Evolutionary conservation across 805 yeast genomes (phyloP).

Genomic region (Clavispora carvajalis): DNA sequence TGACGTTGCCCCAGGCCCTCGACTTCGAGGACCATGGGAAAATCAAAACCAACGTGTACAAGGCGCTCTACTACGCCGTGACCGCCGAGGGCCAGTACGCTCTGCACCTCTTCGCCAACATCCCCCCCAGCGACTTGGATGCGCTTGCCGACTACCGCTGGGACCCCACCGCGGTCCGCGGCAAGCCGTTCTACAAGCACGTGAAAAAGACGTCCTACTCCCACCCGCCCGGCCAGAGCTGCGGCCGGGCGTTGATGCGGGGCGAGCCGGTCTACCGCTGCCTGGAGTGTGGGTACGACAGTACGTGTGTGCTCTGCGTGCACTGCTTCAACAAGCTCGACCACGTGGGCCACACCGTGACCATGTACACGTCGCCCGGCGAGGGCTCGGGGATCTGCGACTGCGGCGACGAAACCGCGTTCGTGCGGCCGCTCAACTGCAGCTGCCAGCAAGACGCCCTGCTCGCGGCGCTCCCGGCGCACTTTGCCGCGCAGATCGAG

Average conservation of each 20-base stretch:
- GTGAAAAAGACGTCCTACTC: slow-evolving; percentile 11
- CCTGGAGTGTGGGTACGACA: slow-evolving; percentile 70
- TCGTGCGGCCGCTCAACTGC: slow-evolving; percentile 51
- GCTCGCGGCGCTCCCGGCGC: slow-evolving; percentile 5
- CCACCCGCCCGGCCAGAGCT: slow-evolving; percentile 57
- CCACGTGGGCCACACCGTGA: slow-evolving; percentile 63
- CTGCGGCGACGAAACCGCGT: slow-evolving; percentile 68
- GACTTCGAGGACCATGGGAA: slow-evolving; percentile 3
- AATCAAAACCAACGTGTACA: slow-evolving; percentile 17
- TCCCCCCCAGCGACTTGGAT: neutral
- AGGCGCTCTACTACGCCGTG: slow-evolving; percentile 25
- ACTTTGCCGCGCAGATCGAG: slow-evolving; percentile 16
- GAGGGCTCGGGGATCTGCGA: slow-evolving; percentile 59
- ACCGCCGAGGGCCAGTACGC: slow-evolving; percentile 12
- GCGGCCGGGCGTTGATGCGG: slow-evolving; percentile 56
- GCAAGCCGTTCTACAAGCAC: slow-evolving; percentile 7
- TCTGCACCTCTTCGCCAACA: slow-evolving; percentile 10
- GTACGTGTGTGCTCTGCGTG: slow-evolving; percentile 71
- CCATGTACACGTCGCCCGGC: slow-evolving; percentile 44
- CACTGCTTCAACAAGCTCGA: slow-evolving; percentile 67
- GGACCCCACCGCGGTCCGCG: neutral
- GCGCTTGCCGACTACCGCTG: slow-evolving; percentile 2
- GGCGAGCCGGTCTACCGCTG: slow-evolving; percentile 73
- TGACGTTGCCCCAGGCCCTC: slow-evolving; percentile 9
- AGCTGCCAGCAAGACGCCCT: slow-evolving; percentile 23